Conservation (phyloP, 257 asterid genomes). For the Paraleonurus japonicus region DNA sequence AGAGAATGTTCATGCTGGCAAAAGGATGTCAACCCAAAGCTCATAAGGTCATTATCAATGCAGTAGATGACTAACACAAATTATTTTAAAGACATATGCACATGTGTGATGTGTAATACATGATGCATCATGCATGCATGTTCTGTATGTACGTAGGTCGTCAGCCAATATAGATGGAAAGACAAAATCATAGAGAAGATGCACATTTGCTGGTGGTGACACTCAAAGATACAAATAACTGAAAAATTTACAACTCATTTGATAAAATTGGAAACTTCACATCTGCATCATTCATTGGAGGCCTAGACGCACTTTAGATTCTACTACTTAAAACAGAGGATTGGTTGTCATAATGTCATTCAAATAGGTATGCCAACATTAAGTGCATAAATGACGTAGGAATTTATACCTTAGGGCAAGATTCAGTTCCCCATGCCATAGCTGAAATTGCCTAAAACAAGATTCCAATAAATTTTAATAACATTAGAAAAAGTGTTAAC, state of each 20-base stretch:
- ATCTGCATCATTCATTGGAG: not conserved
- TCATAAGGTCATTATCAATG: too few species aligned
- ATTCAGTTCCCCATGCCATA: slow-evolving; percentile 99
- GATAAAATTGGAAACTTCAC: not conserved
- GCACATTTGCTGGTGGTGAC: slow-evolving; percentile 5
- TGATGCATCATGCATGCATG: too few species aligned
- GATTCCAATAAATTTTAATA: slow-evolving; percentile 15
- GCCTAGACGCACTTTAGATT: not conserved
- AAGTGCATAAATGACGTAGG: slow-evolving; percentile 3
- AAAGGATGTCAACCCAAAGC: too few species aligned
- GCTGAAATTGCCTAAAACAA: slow-evolving; percentile 84
- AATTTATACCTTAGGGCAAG: slow-evolving; percentile 86
- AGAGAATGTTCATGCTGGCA: too few species aligned
- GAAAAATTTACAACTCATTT: not conserved
- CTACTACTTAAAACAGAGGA: not conserved
- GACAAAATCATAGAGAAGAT: not conserved
- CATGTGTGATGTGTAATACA: not conserved
- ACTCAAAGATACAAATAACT: not conserved
- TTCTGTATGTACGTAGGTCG: not conserved
- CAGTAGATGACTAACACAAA: too few species aligned
- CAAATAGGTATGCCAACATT: not conserved
- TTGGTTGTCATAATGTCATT: slow-evolving; percentile 8
- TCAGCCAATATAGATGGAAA: not conserved
- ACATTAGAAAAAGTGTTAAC: slow-evolving; percentile 7
- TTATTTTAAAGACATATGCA: not conserved